Conservation (phyloP, 352 stramenopile species). For the Pythium pyrilobum region DNA sequence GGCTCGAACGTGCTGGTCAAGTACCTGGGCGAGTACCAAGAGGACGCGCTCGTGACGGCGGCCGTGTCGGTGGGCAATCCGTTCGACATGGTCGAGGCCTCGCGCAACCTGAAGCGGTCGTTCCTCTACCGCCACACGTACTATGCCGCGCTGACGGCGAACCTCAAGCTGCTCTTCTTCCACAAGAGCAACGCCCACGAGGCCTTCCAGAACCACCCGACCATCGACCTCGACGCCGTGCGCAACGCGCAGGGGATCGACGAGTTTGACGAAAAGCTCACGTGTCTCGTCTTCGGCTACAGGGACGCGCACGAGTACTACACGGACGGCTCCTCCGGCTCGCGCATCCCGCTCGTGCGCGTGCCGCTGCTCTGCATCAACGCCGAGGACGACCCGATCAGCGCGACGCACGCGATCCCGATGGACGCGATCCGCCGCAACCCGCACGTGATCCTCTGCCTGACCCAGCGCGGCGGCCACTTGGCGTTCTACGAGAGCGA, state of each 20-base stretch:
- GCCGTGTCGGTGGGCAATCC: constrained; percentile 70
- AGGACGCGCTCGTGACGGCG: constrained; percentile 35
- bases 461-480: constrained; percentile 60
- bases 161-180: constrained; percentile 54
- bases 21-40: constrained; percentile 56
- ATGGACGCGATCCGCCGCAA: constrained; percentile 36
- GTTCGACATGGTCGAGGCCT: constrained; percentile 53
- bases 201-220: constrained; percentile 42
- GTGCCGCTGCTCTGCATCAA: constrained; percentile 66
- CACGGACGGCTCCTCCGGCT: constrained; percentile 35
- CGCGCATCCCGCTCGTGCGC: constrained; percentile 28
- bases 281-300: constrained; percentile 55
- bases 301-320: constrained; percentile 55
- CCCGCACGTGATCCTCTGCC: constrained; percentile 55
- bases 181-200: constrained; percentile 59
- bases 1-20: constrained; percentile 74
- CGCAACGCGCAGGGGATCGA: constrained; percentile 34
- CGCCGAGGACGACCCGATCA: constrained; percentile 60
- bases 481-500: constrained; percentile 60
- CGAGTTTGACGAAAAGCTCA: constrained; percentile 67
- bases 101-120: constrained; percentile 33
- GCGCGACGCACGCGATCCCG: constrained; percentile 29
- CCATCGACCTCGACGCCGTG: constrained; percentile 46
- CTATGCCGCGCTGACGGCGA: constrained; percentile 40
- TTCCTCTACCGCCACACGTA: constrained; percentile 58